A percentile compares a stretch with the other conserved stretches of the same genome.
phyloP scores from a whole-genome alignment of 345 rosid species.

The Eucalyptus cladocalyx region DNA sequence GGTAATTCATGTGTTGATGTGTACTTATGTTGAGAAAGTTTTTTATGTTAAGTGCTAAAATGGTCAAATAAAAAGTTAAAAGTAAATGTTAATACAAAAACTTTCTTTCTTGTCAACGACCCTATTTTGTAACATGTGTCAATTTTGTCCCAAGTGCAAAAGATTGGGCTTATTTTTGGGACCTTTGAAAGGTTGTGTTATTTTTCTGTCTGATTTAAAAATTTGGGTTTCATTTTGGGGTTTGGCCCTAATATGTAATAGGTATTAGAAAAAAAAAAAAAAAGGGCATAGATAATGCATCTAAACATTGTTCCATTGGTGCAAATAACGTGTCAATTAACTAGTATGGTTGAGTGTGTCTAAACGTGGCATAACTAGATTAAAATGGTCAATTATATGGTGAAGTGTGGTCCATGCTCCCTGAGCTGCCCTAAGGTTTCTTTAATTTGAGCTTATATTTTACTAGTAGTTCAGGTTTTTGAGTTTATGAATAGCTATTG shows the following conservation, averaged over 20 bases:
- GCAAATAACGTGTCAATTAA: background rate
- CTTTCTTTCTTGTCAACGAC: background rate
- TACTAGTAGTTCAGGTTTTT: no score
- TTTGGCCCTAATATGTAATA: background rate
- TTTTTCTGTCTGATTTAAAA: no score
- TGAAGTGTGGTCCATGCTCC: no score
- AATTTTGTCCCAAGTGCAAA: background rate
- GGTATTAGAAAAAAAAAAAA: background rate
- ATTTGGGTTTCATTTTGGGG: background rate
- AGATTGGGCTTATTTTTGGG: background rate
- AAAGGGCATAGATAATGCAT: background rate
- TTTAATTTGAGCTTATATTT: no score
- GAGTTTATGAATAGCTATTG: no score
- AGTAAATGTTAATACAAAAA: background rate
- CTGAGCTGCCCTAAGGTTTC: accelerated
- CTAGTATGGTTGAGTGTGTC: background rate
- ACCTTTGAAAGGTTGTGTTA: background rate
- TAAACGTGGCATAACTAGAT: background rate
- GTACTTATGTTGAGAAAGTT: background rate
- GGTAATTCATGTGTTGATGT: background rate
- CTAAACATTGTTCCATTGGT: background rate
- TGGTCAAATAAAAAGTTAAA: background rate
- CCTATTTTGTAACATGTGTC: background rate
- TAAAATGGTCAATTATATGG: background rate
- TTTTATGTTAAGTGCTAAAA: background rate